Evolutionary conservation across 768 basidiomycete species (phyloP).

Genomic region (Termitomyces sp.): DNA sequence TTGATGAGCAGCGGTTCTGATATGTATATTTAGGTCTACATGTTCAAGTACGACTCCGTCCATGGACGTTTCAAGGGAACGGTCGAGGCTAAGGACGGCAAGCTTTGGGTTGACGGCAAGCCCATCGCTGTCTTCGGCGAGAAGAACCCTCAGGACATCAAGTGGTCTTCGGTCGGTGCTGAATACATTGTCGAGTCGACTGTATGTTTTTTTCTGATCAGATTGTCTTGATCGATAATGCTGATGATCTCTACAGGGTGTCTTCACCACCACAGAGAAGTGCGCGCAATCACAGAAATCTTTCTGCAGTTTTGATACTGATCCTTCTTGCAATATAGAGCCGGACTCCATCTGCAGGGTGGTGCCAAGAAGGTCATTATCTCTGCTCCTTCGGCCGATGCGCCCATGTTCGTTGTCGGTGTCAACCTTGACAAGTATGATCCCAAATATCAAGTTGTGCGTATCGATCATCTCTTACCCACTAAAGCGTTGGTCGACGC

Average conservation of each 20-base stretch:
- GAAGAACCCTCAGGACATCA: conserved; percentile 82
- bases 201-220: conserved; percentile 36
- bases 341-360: conserved; percentile 90
- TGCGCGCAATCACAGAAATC: conserved; percentile 24
- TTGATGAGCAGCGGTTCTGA: not conserved
- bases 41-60: conserved; percentile 97
- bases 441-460: conserved; percentile 78
- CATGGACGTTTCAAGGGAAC: conserved; percentile 91
- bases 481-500: not conserved
- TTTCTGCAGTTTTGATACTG: conserved; percentile 12
- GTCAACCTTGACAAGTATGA: conserved; percentile 96
- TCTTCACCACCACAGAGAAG: conserved; percentile 96
- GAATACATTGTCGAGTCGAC: conserved; percentile 97
- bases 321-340: conserved; percentile 42
- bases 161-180: conserved; percentile 79
- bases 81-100: conserved; percentile 80
- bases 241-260: conserved; percentile 54
- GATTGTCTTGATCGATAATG: not conserved
- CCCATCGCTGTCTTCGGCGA: conserved; percentile 77
- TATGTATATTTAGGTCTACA: conserved; percentile 72
- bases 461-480: conserved; percentile 27
- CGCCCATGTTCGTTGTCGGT: conserved; percentile 92
- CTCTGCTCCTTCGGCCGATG: conserved; percentile 96
- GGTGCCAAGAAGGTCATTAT: conserved; percentile 99
- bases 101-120: conserved; percentile 84